Base-by-base conservation (phyloP, 208 protist genomes). In the Acanthamoeba sp. region DNA sequence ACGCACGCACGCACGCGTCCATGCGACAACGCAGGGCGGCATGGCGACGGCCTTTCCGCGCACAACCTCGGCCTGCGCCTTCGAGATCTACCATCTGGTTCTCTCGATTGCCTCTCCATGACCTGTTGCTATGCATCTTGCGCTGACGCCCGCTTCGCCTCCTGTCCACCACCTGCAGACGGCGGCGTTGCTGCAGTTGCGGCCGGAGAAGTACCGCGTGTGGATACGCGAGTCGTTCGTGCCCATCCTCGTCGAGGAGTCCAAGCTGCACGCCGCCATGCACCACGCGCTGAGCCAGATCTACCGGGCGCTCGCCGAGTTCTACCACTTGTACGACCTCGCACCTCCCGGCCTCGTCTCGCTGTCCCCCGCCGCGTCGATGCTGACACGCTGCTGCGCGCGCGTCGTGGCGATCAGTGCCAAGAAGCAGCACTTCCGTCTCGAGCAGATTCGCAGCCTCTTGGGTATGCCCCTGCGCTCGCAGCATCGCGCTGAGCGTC, bases 261-360 rank as follows among this genome's bases (percentile, higher is more conserved):
- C 82, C 29, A 90, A 90, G 36, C 40, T 69, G 34, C 82, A 90
- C 82, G 36, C 48, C 22, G 82, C 48, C 82, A 90, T 90, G 48
- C 82, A 90, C 40, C 40, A 50, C 40, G 18, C 40, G 24, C 57
- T 90, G 22, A 45, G 52, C 57, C 42, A 90, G n/a, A 66, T 90
- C 48, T 90, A 90, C 48, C 48, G 12, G 7, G 82, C 82, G 9
- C 48, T 66, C 52, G 40, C 32, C 52, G 52, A 90, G 22, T 59
- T 66, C n/a, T 27, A 90, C 12, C 48, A 64, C 42, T 66, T 34
- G 59, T 66, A 32, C 59, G 27, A 4, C 18, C 14, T 20, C 50
- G 12, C 50, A 22, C 50, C 9, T 20, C 14, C 18, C 50, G 7
- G 1, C 3, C 50, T 22, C 16, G 16, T 57, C 9, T 2, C 50